phyloP scores from a whole-genome alignment of 768 basidiomycete species.

The Paxillus involutus region DNA sequence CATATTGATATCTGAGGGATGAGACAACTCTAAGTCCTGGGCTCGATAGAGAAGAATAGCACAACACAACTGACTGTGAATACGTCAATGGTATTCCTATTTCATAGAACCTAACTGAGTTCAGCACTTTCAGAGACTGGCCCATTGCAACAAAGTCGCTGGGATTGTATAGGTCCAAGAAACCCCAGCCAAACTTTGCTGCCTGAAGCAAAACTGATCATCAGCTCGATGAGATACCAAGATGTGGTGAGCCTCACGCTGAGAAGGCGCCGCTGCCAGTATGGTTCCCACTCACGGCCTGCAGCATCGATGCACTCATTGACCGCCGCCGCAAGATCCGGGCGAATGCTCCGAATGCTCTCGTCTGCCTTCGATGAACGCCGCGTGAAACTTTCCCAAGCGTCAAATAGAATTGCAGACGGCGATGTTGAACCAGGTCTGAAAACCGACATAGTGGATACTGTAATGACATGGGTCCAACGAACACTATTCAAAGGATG shows the following conservation, averaged over 20 bases:
- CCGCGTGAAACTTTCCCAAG: conserved; percentile 82
- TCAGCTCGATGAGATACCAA: conserved; percentile 1
- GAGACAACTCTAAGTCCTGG: conserved; percentile 3
- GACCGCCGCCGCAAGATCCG: conserved; percentile 83
- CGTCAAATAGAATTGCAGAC: conserved; percentile 89
- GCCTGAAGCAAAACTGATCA: conserved; percentile 49
- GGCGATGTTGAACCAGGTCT: conserved; percentile 91
- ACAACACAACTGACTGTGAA: conserved; percentile 62
- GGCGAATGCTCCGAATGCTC: conserved; percentile 82
- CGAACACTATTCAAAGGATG: neutral
- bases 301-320: conserved; percentile 94
- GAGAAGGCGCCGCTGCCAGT: conserved; percentile 85
- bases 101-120: conserved; percentile 88
- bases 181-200: conserved; percentile 95
- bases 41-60: neutral
- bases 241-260: conserved; percentile 49
- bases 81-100: conserved; percentile 93
- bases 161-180: conserved; percentile 90
- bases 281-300: conserved; percentile 85
- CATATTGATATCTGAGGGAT: conserved; percentile 67
- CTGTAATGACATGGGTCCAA: conserved; percentile 36
- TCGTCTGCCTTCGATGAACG: conserved; percentile 93
- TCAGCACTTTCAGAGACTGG: conserved; percentile 88
- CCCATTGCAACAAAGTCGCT: conserved; percentile 92
- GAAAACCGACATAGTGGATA: conserved; percentile 80